phyloP scores from a whole-genome alignment of 2,329 filamentous ascomycete species.

The Dactylellina cionopaga region DNA sequence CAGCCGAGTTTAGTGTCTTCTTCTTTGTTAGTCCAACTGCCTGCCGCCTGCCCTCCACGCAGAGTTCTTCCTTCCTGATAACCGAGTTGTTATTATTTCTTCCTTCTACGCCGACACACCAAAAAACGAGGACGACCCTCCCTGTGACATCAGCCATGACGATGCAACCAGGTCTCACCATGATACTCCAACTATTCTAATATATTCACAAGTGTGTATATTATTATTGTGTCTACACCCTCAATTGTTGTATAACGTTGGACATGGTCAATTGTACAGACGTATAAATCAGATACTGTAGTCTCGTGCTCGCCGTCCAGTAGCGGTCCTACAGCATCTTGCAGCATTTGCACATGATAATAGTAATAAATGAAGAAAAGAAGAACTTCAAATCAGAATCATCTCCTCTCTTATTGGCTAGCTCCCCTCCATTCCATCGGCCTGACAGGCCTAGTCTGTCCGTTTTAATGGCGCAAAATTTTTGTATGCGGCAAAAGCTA shows the following conservation, averaged over 20 bases:
- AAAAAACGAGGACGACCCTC: background rate
- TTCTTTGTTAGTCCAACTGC: too few species aligned
- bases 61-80: constrained; percentile 17
- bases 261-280: background rate
- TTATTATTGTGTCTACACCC: background rate
- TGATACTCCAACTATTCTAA: constrained; percentile 1
- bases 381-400: constrained; percentile 48
- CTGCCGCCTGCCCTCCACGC: too few species aligned
- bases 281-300: too few species aligned
- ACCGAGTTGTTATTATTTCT: constrained; percentile 9
- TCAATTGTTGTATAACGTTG: background rate
- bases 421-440: background rate
- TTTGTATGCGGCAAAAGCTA: background rate
- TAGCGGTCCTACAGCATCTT: too few species aligned
- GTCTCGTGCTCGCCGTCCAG: too few species aligned
- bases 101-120: background rate
- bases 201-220: too few species aligned
- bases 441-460: background rate
- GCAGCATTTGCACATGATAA: background rate
- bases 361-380: too few species aligned
- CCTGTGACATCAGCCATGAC: constrained; percentile 50
- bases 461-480: constrained; percentile 30
- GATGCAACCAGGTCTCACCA: background rate
- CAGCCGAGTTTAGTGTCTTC: constrained; percentile 33
- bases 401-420: constrained; percentile 33